Evolutionary conservation across 768 basidiomycete species (phyloP).

Genomic region (Mycena latifolia): DNA sequence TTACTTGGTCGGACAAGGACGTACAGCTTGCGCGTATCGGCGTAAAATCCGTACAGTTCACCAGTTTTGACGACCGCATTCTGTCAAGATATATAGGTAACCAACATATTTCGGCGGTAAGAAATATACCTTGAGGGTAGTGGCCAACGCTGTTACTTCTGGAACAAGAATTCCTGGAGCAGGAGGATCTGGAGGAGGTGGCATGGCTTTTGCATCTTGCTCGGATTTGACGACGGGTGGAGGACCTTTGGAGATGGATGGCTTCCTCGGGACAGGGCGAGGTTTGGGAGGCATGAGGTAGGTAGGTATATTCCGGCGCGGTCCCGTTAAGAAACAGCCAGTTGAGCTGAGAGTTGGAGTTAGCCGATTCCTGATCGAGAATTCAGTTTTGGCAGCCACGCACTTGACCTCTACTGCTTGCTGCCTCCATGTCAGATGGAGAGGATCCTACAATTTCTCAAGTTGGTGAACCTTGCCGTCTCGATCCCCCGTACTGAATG

Average conservation of each 20-base stretch:
- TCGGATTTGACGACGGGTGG: slow-evolving; percentile 45
- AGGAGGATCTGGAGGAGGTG: slow-evolving; percentile 64
- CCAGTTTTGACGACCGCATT: slow-evolving; percentile 78
- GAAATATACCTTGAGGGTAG: slow-evolving; percentile 62
- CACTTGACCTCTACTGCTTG: too few species aligned
- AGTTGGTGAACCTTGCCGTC: slow-evolving; percentile 22
- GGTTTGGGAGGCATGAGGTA: slow-evolving; percentile 60
- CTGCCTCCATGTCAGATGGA: slow-evolving; percentile 24
- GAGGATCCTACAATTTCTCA: slow-evolving; percentile 17
- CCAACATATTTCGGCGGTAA: not conserved
- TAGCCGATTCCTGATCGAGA: slow-evolving; percentile 22
- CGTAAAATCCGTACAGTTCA: slow-evolving; percentile 78
- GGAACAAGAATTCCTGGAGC: slow-evolving; percentile 65
- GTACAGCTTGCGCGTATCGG: slow-evolving; percentile 74
- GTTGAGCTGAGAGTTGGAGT: slow-evolving; percentile 8
- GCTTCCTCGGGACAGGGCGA: slow-evolving; percentile 48
- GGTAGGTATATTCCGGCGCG: not conserved
- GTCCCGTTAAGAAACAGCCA: too few species aligned
- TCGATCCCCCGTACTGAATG: slow-evolving; percentile 22
- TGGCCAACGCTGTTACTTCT: slow-evolving; percentile 71
- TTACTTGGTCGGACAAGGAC: slow-evolving; percentile 37
- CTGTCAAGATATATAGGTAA: too few species aligned
- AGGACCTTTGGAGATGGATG: slow-evolving; percentile 38
- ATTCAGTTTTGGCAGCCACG: not conserved
- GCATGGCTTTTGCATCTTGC: slow-evolving; percentile 57